A percentile compares a stretch with the other conserved stretches of the same genome.
Evolutionary conservation across 1,284 basidiomycete species (phyloP).

Genomic region (Cutaneotrichosporon cutaneum): DNA sequence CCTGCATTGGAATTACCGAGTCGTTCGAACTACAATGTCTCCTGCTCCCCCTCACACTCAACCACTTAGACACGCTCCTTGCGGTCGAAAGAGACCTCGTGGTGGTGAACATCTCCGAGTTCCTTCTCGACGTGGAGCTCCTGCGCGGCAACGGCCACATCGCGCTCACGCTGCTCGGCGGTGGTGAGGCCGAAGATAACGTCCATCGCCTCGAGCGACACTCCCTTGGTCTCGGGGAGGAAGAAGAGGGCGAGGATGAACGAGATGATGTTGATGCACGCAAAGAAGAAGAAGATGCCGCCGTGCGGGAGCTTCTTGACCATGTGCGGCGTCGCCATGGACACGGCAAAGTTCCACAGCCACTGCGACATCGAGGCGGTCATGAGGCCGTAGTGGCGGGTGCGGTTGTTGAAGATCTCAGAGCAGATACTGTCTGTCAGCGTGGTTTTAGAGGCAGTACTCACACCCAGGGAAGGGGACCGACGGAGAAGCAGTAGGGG

Average conservation of each 20-base stretch:
- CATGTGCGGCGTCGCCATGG: constrained; percentile 69
- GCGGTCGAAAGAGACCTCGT: background rate
- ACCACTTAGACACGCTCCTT: background rate
- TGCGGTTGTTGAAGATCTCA: constrained; percentile 79
- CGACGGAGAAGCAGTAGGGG: constrained; percentile 53
- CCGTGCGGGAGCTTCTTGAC: constrained; percentile 54
- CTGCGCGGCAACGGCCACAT: constrained; percentile 53
- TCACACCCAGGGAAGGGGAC: constrained; percentile 45
- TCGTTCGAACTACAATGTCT: background rate
- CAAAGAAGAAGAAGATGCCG: constrained; percentile 52
- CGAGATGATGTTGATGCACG: constrained; percentile 44
- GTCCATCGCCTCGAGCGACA: constrained; percentile 64
- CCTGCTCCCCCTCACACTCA: background rate
- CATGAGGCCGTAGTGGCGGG: constrained; percentile 72
- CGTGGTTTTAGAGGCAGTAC: no score
- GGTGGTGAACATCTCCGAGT: background rate
- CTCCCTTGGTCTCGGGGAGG: constrained; percentile 70
- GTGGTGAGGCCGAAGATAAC: constrained; percentile 70
- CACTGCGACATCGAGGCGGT: constrained; percentile 70
- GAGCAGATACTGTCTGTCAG: no score
- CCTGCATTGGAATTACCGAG: background rate
- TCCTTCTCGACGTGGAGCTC: constrained; percentile 22
- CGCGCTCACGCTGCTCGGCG: constrained; percentile 60
- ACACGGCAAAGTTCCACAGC: constrained; percentile 73
- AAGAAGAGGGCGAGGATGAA: constrained; percentile 52